Percentiles rank a stretch among this genome's conserved stretches.
Evolutionary conservation across 2,329 filamentous ascomycete genomes (phyloP).

Genomic region (Colletotrichum theobromicola): DNA sequence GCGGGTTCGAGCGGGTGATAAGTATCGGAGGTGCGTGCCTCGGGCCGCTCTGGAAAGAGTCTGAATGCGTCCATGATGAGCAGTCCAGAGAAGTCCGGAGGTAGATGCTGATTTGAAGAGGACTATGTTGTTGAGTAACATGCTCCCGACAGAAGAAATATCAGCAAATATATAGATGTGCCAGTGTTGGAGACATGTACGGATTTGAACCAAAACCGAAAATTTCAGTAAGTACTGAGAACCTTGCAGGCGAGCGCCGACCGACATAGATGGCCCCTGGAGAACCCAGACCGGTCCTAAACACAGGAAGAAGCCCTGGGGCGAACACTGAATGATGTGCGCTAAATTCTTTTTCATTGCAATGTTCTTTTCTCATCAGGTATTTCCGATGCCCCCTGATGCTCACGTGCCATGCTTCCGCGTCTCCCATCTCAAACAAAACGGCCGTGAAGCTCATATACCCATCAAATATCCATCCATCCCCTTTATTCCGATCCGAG

Average conservation of each 20-base stretch:
- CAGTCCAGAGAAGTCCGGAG: neutral
- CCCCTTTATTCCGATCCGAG: conserved; percentile 55
- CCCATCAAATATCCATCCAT: neutral
- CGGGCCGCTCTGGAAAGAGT: neutral
- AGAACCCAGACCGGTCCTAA: neutral
- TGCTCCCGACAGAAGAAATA: no score
- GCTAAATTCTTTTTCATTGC: neutral
- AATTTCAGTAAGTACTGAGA: neutral
- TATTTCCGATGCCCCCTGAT: neutral
- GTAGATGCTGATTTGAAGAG: neutral
- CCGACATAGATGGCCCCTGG: neutral
- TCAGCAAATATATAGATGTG: neutral
- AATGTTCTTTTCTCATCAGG: neutral
- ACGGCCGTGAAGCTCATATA: neutral
- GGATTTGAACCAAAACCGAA: neutral
- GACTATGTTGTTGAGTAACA: no score
- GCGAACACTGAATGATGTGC: neutral
- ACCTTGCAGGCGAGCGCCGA: neutral
- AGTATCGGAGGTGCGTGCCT: neutral
- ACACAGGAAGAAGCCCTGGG: neutral
- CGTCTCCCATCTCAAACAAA: neutral
- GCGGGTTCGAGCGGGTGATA: neutral
- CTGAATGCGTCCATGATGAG: neutral
- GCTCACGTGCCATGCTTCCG: neutral
- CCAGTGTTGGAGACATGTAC: neutral